Conservation (phyloP, 2,329 filamentous ascomycete genomes). For the Trichophaea hybrida region DNA sequence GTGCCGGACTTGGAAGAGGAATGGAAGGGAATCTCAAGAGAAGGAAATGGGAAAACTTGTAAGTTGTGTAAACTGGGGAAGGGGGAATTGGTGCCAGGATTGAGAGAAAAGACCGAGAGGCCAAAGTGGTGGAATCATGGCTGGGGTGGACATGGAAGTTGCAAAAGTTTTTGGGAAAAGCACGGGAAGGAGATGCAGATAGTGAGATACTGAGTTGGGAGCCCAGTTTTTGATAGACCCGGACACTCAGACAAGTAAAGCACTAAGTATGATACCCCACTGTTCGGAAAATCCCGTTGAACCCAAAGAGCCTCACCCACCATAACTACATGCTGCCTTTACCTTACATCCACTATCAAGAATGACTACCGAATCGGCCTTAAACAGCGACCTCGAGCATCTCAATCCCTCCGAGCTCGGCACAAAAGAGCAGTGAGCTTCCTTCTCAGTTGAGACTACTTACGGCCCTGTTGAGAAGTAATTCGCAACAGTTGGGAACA, state of each 20-base stretch:
- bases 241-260: neutral
- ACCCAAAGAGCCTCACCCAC: neutral
- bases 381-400: constrained; percentile 8
- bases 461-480: neutral
- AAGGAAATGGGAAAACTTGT: constrained; percentile 4
- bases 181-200: constrained; percentile 8
- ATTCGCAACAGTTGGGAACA: constrained; percentile 50
- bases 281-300: neutral
- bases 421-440: constrained; percentile 73
- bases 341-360: neutral
- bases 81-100: constrained; percentile 8
- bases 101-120: constrained; percentile 11
- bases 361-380: neutral
- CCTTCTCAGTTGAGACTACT: neutral
- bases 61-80: constrained; percentile 11
- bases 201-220: neutral
- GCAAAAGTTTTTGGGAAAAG: constrained; percentile 18
- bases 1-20: constrained; percentile 21
- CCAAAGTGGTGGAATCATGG: constrained; percentile 10
- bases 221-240: neutral
- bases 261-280: neutral
- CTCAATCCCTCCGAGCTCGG: constrained; percentile 43
- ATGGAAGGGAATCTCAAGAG: neutral
- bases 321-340: neutral
- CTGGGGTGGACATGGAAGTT: constrained; percentile 16